Evolutionary conservation across 192 early-diverging fungal species (phyloP).

Genomic region (Helicostylum pulchrum): DNA sequence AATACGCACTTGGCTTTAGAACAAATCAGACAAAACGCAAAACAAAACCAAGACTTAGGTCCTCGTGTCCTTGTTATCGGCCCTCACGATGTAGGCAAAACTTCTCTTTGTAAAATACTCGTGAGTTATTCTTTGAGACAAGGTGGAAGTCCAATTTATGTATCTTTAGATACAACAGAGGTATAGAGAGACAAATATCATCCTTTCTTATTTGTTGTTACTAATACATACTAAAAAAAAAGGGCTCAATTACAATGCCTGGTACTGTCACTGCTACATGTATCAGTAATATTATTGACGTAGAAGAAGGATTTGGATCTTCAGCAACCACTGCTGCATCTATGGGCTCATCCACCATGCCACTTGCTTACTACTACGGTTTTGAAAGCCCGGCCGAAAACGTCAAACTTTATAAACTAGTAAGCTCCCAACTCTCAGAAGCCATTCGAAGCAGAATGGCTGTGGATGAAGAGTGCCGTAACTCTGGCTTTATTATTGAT

Average conservation of each 20-base stretch:
- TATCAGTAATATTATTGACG: conserved; percentile 73
- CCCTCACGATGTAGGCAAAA: conserved; percentile 91
- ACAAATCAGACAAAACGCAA: conserved; percentile 59
- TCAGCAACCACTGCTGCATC: conserved; percentile 64
- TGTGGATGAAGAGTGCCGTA: conserved; percentile 56
- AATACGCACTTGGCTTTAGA: conserved; percentile 89
- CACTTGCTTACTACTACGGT: conserved; percentile 91
- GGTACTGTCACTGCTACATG: conserved; percentile 80
- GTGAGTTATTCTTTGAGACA: conserved; percentile 84
- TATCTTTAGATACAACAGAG: conserved; percentile 83
- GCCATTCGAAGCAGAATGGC: conserved; percentile 62
- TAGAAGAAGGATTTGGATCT: conserved; percentile 79
- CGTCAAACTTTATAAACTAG: conserved; percentile 69
- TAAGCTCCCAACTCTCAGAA: conserved; percentile 60
- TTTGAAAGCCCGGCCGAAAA: conserved; percentile 74
- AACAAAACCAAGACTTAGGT: conserved; percentile 38
- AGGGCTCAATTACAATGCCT: conserved; percentile 83
- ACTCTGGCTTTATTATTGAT: conserved; percentile 82
- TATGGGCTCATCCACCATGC: conserved; percentile 63
- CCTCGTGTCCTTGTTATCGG: conserved; percentile 82
- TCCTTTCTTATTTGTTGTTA: too few species aligned
- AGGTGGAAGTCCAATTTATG: conserved; percentile 73
- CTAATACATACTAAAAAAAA: conserved; percentile 23
- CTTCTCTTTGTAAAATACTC: conserved; percentile 78
- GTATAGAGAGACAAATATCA: too few species aligned